Percentiles rank a stretch among this genome's conserved stretches.
Evolutionary conservation across 2,329 filamentous ascomycete genomes (phyloP).

Genomic region (Fusarium mangiferae): DNA sequence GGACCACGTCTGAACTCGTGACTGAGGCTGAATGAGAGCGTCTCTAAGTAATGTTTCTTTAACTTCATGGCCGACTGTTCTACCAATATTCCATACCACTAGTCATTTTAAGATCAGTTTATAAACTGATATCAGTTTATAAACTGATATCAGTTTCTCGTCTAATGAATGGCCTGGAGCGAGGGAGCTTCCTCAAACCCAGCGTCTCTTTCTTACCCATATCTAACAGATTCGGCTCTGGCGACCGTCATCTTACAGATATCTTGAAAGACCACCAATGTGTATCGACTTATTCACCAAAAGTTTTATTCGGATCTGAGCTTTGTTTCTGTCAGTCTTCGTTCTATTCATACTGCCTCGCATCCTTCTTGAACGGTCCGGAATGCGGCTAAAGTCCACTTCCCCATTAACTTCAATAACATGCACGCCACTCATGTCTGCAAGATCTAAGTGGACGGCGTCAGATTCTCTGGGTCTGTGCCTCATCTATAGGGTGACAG

Average conservation of each 20-base stretch:
- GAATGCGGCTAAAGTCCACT: not conserved
- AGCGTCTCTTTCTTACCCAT: not conserved
- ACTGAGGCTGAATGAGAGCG: not conserved
- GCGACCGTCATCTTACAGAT: not conserved
- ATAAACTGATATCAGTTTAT: accelerated
- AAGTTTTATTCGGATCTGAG: accelerated
- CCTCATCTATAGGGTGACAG: not conserved
- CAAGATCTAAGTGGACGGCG: not conserved
- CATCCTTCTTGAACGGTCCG: no score
- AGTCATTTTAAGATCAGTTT: accelerated
- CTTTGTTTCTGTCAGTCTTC: accelerated
- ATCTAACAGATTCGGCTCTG: not conserved
- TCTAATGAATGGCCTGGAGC: not conserved
- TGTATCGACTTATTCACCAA: not conserved
- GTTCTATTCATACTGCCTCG: no score
- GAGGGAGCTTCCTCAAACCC: accelerated
- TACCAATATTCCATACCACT: accelerated
- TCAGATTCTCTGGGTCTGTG: not conserved
- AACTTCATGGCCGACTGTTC: not conserved
- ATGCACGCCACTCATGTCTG: not conserved
- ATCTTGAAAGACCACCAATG: accelerated
- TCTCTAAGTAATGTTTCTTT: not conserved
- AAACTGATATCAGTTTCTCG: accelerated
- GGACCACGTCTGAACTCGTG: not conserved
- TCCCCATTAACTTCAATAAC: not conserved